Conservation (phyloP, 163 green algal genomes). For the Chloromonas sp. region DNA sequence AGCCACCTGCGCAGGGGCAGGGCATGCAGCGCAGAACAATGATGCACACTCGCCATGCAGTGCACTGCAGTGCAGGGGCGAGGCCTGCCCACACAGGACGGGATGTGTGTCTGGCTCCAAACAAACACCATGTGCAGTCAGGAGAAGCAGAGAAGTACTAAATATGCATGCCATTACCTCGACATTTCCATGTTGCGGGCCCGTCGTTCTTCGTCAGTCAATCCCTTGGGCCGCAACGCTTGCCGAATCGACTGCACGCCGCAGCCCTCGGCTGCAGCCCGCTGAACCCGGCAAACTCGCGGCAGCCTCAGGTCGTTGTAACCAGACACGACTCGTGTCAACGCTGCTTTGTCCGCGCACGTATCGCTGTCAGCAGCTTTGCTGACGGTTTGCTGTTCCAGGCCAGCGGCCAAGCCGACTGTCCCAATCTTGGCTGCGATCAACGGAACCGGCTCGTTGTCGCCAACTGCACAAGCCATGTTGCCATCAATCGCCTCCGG, state of each 20-base stretch:
- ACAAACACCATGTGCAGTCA: too few species aligned
- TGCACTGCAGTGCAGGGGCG: too few species aligned
- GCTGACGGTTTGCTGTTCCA: neutral
- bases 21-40: neutral
- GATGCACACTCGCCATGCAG: neutral
- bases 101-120: too few species aligned
- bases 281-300: neutral
- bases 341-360: neutral
- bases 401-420: too few species aligned
- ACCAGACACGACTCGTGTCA: conserved; percentile 12
- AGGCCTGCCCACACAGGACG: too few species aligned
- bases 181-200: neutral
- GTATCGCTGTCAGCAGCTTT: neutral
- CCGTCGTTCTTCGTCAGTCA: neutral
- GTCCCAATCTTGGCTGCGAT: too few species aligned
- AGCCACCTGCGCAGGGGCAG: conserved; percentile 6
- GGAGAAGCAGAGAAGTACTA: neutral
- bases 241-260: conserved; percentile 7
- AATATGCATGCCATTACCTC: neutral
- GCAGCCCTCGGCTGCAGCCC: neutral
- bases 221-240: conserved; percentile 1
- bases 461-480: neutral
- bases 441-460: neutral
- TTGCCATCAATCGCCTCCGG: neutral
- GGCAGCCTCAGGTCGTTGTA: neutral